Evolutionary conservation across 257 asterid genomes (phyloP), one percentile per base, ranked within the genome.

Genomic region (Osmanthus fragrans): DNA sequence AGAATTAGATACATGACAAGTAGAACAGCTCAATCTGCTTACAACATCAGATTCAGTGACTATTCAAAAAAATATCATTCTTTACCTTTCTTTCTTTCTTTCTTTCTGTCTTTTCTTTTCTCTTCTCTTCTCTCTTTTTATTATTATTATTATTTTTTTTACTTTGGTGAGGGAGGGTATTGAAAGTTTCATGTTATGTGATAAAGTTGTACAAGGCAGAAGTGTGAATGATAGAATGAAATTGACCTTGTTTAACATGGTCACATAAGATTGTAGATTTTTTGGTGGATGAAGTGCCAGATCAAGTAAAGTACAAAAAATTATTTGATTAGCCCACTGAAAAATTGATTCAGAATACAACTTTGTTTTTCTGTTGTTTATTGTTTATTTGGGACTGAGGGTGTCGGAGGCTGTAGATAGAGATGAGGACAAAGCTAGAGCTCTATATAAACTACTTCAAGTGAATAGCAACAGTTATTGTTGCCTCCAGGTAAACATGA

Each of bases 11-110:
- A 76, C 45, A 27, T 51, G 34, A 49, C 47, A 72, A 47, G 64
- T 33, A 64, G 72, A 37, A 45, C 47, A 68, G 66, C 37, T 76
- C 51, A 58, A 73, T 56, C 65, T 70, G 33, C 58, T 70, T 70
- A 74, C 82, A 56, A n/a, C 63, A 49, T 19, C 51, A 76, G 79
- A 49, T 45, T 45, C 51, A 13, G 13, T 3, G 16, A 45, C 51
- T 45, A 45, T 45, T 12, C 16, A 12, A 45, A 13, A 12, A 4
- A 3, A 45, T 12, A 45, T 45, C 3, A 45, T 45, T 13, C 4
- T 45, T 12, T 45, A 11, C 51, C 51, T 45, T 45, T 3, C 51
- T 42, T 42, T 9, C 27, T 25, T 25, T 25, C n/a, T n/a, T n/a
- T 1, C 2, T 32, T 32, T 32, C 11, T 37, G 7, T 37, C 16